Evolutionary conservation across 140 eudicot genomes (phyloP).

Genomic region (Ambrosia hybrid): DNA sequence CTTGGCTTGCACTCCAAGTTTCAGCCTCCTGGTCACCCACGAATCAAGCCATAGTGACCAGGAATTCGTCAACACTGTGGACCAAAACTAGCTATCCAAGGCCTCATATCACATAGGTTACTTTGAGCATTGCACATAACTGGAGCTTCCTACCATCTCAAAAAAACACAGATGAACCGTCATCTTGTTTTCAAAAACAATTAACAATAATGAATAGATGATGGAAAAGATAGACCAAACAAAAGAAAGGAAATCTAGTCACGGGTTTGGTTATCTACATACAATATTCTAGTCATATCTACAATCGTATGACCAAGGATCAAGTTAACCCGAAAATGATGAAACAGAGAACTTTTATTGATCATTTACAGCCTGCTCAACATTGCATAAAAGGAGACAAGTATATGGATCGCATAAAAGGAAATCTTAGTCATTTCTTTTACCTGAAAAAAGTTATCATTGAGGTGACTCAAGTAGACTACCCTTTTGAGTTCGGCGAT

Average conservation of each 20-base stretch:
- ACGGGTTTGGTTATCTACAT: no score
- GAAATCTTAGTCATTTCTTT: no score
- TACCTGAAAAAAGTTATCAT: no score
- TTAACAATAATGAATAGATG: background rate
- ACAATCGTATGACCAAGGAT: background rate
- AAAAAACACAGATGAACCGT: background rate
- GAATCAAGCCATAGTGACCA: no score
- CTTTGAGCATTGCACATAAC: constrained; percentile 14
- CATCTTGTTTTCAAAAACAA: background rate
- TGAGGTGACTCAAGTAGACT: no score
- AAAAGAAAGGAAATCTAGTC: background rate
- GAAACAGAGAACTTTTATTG: background rate
- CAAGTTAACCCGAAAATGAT: background rate
- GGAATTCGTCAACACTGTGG: no score
- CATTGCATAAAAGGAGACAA: no score
- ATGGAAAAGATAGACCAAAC: background rate
- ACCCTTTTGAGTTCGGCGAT: no score
- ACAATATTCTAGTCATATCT: background rate
- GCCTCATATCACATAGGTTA: constrained; percentile 27
- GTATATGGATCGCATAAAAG: no score
- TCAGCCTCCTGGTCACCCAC: no score
- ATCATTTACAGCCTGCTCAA: no score
- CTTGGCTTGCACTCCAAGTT: no score
- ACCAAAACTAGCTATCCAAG: constrained; percentile 34
- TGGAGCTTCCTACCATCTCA: constrained; percentile 19